Conservation (phyloP, 371 early-diverging fungal species). For the Syncephalastrum contaminatum region DNA sequence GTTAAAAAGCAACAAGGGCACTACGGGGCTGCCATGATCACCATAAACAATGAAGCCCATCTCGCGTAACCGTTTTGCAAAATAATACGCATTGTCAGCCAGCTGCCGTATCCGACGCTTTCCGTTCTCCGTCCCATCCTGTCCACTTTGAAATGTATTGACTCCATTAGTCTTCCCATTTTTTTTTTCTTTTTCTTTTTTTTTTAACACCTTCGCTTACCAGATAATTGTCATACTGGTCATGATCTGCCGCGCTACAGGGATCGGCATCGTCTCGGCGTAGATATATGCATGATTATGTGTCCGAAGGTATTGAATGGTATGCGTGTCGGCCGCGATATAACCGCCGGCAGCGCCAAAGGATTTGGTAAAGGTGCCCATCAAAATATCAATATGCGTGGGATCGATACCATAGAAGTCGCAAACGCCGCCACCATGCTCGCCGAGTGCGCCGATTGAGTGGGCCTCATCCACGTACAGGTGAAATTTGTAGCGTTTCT, state of each 20-base stretch:
- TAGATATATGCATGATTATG: slow-evolving; percentile 86
- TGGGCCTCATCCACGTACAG: slow-evolving; percentile 99
- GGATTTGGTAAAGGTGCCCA: slow-evolving; percentile 99
- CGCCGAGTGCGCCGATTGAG: slow-evolving; percentile 95
- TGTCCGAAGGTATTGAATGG: slow-evolving; percentile 87
- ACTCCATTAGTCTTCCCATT: neutral
- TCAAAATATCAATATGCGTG: slow-evolving; percentile 91
- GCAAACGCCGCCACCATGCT: slow-evolving; percentile 93
- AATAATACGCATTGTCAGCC: slow-evolving; percentile 82
- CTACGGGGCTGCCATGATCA: slow-evolving; percentile 91
- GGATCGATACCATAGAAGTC: slow-evolving; percentile 92
- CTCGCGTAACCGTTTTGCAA: slow-evolving; percentile 78
- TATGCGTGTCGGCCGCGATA: slow-evolving; percentile 72
- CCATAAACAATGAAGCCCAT: slow-evolving; percentile 98
- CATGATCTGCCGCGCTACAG: slow-evolving; percentile 88
- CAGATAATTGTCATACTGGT: slow-evolving; percentile 81
- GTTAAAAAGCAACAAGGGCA: slow-evolving; percentile 92
- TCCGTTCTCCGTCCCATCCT: slow-evolving; percentile 85
- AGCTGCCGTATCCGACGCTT: slow-evolving; percentile 80
- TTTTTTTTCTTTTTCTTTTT: neutral
- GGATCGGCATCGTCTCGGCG: slow-evolving; percentile 92
- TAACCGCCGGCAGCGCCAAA: slow-evolving; percentile 99
- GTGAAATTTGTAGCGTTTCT: slow-evolving; percentile 96
- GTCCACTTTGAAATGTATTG: slow-evolving; percentile 57
- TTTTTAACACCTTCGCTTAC: slow-evolving; percentile 4